These are phyloP conservation scores for Neurospora sublineolata DNA, from an alignment of 495 filamentous ascomycete genomes.

Conservation along the genomic window DNA sequence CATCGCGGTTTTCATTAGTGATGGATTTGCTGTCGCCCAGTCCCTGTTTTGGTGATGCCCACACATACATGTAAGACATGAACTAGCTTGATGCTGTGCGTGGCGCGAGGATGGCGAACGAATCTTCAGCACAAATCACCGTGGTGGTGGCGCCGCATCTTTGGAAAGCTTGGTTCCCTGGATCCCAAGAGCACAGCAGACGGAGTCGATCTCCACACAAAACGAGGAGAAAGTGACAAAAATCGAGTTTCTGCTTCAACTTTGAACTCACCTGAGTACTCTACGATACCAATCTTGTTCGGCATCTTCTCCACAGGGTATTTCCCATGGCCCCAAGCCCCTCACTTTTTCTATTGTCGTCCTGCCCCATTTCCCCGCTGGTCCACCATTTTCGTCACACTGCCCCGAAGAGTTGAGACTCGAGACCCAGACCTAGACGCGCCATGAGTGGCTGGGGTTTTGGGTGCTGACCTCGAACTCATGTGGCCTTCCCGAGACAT, in stretches of 20 bases:
- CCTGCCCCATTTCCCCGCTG: background rate
- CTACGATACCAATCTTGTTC: background rate
- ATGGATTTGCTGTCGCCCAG: background rate
- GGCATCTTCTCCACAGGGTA: background rate
- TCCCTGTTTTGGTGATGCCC: background rate
- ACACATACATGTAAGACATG: background rate
- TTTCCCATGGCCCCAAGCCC: background rate
- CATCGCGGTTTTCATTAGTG: background rate
- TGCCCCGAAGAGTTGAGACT: background rate
- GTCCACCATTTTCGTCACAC: background rate
- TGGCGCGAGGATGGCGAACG: background rate
- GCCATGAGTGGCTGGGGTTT: constrained; percentile 15
- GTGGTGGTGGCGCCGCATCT: background rate
- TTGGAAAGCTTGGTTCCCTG: background rate
- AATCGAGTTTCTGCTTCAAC: background rate
- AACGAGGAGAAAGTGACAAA: background rate
- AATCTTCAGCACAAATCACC: background rate
- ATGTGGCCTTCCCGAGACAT: constrained; percentile 18
- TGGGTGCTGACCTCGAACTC: constrained; percentile 20
- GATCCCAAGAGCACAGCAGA: background rate
- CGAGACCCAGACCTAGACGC: constrained; percentile 3
- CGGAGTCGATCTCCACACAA: background rate
- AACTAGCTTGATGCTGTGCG: background rate
- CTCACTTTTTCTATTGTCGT: background rate
- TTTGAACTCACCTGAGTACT: background rate